Evolutionary conservation across 768 basidiomycete species (phyloP), one percentile per base, ranked within the genome.

Genomic region (Rhodotorula taiwanensis): DNA sequence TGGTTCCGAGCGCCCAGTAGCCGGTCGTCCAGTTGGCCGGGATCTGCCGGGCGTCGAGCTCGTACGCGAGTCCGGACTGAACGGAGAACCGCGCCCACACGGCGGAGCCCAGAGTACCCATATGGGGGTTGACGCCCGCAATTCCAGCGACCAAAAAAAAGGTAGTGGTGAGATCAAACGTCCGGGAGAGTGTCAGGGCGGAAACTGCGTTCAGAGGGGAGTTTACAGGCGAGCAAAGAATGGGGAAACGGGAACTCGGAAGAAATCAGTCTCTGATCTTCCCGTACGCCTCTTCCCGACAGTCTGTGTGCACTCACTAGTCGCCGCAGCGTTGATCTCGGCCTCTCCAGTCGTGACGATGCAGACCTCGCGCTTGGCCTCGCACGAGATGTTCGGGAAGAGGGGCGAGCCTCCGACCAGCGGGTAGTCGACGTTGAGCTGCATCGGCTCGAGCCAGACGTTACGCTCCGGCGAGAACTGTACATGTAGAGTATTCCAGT

Each of bases 321-420:
- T 73, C 10, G 74, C 64, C 23, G 78, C 79, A 0, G 79, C 79
- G 66, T 80, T 80, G 71, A 80, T 80, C 69, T 79, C 79, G 14
- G 70, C 69, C 31, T 64, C 67, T 15, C 67, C 67, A 1, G 67
- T 69, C 30, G 49, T 76, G 14, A 78, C 60, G 41, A 78, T 76
- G 59, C 79, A 80, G 48, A 79, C 72, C 18, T 67, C 61, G 9
- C 75, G 76, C 33, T 71, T 62, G 34, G 48, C 39, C 21, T 77
- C 75, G 67, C 79, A 79, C 42, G 75, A 75, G 13, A 75, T 74
- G 53, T 77, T 56, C 4, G 78, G 79, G 72, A 64, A 79, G 20
- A 77, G 71, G 10, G 76, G 76, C 1, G 77, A 79, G 23, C 78
- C 64, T 15, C 79, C 79, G 14, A 11, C 6, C 52, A 55, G 50